Evolutionary conservation across 257 asterid genomes (phyloP), one percentile per base, ranked within the genome.

Genomic region (Henckelia pumila): DNA sequence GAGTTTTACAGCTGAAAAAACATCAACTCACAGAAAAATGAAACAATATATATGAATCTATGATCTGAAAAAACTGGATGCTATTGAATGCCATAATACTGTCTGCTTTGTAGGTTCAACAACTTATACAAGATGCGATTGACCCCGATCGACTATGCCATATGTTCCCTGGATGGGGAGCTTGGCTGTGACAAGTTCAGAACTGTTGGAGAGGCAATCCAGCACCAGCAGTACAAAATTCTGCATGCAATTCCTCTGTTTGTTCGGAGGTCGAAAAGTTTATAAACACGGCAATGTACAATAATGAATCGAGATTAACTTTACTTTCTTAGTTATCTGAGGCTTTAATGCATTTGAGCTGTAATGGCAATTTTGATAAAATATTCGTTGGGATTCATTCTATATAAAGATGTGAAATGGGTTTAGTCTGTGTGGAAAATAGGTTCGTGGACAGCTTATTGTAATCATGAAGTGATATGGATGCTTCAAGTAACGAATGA

Each of bases 121-220:
- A 90, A 76, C 95, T 93, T 28, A 76, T 93, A 75, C 99, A 93
- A 62, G 95, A 93, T 56, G 96, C 99, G 20, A 86, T 84, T 17
- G 99, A 93, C 74, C 89, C 99, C 4, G 99, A 93, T 66, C 95
- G 95, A 1, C 66, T 93, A 84, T 86, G 95, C 84, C 85, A 93
- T 68, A 84, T 93, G 95, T 93, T 85, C 84, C 96, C 99, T 69
- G 99, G 99, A 73, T 93, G 99, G 99, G 99, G 92, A 67, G 88
- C 97, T 10, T 93, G 99, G 99, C 29, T 93, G 82, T 93, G 92
- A 84, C 69, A 35, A 6, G 13, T 28, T 25, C 63, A 50, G 4
- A 25, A 24, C 69, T 32, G n/a, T 57, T 66, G 71, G 52, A 9
- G 64, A n/a, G n/a, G 47, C 50, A 58, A 58, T 58, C 63, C 58